Evolutionary conservation across 2,329 filamentous ascomycete genomes (phyloP).

Genomic region (Aschersonia sp.): DNA sequence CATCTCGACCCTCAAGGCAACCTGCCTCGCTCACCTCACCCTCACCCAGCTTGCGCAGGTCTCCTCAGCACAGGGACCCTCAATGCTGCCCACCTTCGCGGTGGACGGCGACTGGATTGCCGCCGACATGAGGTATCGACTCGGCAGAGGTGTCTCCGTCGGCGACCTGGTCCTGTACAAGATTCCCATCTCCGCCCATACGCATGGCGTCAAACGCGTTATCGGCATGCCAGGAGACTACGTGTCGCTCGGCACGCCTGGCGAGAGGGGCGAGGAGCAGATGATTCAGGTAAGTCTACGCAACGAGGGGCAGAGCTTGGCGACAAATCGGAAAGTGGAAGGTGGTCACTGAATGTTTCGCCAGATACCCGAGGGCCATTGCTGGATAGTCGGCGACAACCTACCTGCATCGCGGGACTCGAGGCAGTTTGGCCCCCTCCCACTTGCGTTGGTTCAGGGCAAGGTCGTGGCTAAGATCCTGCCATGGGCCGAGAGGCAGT

Average conservation of each 20-base stretch:
- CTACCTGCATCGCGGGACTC: constrained; percentile 73
- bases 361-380: constrained; percentile 85
- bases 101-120: constrained; percentile 54
- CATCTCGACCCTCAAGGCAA: constrained; percentile 18
- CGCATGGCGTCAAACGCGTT: constrained; percentile 64
- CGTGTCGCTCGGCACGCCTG: constrained; percentile 51
- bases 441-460: constrained; percentile 68
- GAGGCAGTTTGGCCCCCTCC: constrained; percentile 71
- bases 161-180: constrained; percentile 74
- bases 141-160: constrained; percentile 51
- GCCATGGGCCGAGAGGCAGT: constrained; percentile 34
- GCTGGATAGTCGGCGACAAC: constrained; percentile 85
- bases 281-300: constrained; percentile 48
- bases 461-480: constrained; percentile 59
- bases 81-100: constrained; percentile 78
- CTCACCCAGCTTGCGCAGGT: constrained; percentile 47
- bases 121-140: constrained; percentile 51
- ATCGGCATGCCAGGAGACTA: constrained; percentile 64
- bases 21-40: constrained; percentile 28
- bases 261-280: constrained; percentile 23
- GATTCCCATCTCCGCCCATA: constrained; percentile 51
- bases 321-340: background rate
- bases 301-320: background rate
- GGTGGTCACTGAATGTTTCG: background rate
- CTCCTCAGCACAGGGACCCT: constrained; percentile 52